Conservation (phyloP, 2,329 filamentous ascomycete species). For the Talaromyces rugulosus region DNA sequence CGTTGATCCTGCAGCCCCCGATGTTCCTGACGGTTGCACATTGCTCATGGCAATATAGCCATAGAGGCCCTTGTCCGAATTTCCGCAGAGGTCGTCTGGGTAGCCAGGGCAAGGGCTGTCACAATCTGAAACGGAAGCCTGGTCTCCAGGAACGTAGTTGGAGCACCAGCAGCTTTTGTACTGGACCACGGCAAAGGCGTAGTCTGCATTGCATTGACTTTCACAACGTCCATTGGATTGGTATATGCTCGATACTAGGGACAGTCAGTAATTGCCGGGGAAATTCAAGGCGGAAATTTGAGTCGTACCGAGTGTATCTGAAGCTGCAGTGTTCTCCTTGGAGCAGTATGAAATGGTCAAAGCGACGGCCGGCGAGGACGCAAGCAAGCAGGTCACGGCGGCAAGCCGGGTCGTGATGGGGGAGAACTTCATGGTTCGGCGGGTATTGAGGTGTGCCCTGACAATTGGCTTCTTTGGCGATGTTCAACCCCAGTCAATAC, state of each 20-base stretch:
- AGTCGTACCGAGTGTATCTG: constrained; percentile 32
- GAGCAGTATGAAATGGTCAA: constrained; percentile 40
- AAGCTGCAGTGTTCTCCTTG: constrained; percentile 41
- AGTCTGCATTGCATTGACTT: constrained; percentile 34
- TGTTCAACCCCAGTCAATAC: neutral
- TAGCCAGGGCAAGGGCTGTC: constrained; percentile 44
- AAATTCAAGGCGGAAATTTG: neutral
- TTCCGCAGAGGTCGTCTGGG: constrained; percentile 43
- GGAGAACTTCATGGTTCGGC: neutral
- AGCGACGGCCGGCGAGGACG: constrained; percentile 18
- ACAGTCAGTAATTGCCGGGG: neutral
- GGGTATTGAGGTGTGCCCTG: neutral
- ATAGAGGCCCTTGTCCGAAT: constrained; percentile 33
- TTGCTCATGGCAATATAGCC: constrained; percentile 39
- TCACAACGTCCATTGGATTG: constrained; percentile 45
- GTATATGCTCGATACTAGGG: constrained; percentile 34
- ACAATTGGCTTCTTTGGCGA: neutral
- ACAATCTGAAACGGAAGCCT: constrained; percentile 34
- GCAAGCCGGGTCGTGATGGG: neutral
- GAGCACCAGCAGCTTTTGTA: constrained; percentile 48
- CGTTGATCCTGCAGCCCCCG: constrained; percentile 15
- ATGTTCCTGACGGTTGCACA: constrained; percentile 30
- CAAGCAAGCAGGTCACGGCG: constrained; percentile 22
- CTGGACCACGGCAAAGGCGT: constrained; percentile 45
- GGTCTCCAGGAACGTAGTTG: constrained; percentile 39